Base-by-base conservation (phyloP, 257 asterid genomes). In the Voacanga thouarsii region DNA sequence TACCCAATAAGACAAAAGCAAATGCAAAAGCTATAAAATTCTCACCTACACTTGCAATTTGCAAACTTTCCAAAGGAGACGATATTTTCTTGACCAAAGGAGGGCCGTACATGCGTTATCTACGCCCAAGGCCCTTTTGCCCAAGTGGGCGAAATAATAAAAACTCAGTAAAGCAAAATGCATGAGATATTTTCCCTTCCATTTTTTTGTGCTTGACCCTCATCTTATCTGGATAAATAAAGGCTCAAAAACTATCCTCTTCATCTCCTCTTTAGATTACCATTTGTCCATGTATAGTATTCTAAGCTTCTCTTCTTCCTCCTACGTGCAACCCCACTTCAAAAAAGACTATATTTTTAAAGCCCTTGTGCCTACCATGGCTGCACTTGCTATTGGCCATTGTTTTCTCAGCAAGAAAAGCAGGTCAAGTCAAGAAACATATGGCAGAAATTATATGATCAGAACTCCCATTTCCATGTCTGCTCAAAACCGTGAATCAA, bases 401-500 rank as follows among this genome's bases (percentile, higher is more conserved):
- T 60, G 55, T 50, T 66, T 72, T 50, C 63, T 50, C 14, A 37
- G 71, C 77, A 76, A 53, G 21, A 57, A 72, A 79, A 67, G 44
- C 67, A 63, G 76, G 33, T 47, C 73, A 18, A 67, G 71, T 12
- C 63, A 53, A 55, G 77, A 77, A 68, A 73, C 63, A 51, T 60
- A 61, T 33, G 33, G 41, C 51, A 77, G 24, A 41, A 72, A 49
- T 18, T 57, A 74, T 26, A 61, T 43, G 28, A 33, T 33, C 37
- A 79, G 81, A 79, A 65, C 10, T 60, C 24, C 39, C 57, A 26
- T 73, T 80, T 61, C 83, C 26, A 61, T 81, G 47, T 90, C 83
- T 56, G 85, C 94, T 88, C 87, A 88, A 47, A 88, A 74, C 19
- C 83, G 77, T 12, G 80, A 82, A 57, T 51, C 84, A 2, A 50